A percentile compares a stretch with the other conserved stretches of the same genome.
Conservation (phyloP, 169 alveolate species). For the Plasmodium blacklocki region DNA sequence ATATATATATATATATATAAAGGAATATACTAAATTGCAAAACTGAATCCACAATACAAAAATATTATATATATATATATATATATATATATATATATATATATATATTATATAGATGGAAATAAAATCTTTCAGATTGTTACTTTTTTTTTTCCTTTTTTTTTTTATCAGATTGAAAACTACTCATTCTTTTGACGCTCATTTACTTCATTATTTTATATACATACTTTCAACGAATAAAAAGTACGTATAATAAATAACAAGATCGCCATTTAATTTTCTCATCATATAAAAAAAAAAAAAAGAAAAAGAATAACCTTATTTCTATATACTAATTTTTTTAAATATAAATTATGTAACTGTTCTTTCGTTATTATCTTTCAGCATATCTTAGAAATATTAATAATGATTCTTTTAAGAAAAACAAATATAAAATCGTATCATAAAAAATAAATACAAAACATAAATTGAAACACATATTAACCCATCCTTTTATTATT, state of each 20-base stretch:
- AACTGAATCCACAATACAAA: too few species aligned
- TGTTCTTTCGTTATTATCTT: neutral
- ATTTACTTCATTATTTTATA: slow-evolving; percentile 31
- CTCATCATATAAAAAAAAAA: slow-evolving; percentile 46
- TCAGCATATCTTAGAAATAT: neutral
- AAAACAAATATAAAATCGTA: too few species aligned
- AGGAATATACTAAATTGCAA: too few species aligned
- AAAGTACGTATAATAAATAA: slow-evolving; percentile 6
- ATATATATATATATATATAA: too few species aligned
- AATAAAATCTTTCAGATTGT: too few species aligned
- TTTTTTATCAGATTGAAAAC: slow-evolving; percentile 77
- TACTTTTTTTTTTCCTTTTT: neutral
- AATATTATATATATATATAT: too few species aligned
- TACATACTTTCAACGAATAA: slow-evolving; percentile 16
- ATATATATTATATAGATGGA: too few species aligned
- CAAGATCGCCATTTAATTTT: slow-evolving; percentile 36
- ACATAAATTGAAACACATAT: too few species aligned
- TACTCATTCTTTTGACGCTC: slow-evolving; percentile 77
- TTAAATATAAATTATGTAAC: neutral
- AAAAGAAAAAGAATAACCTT: slow-evolving; percentile 17
- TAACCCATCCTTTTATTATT: too few species aligned
- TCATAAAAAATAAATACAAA: too few species aligned
- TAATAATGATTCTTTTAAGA: too few species aligned
- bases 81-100: too few species aligned
- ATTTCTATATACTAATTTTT: neutral